These are phyloP conservation scores for Cyberlindnera lachancei DNA, from an alignment of 805 yeast genomes.

Conservation along the genomic window DNA sequence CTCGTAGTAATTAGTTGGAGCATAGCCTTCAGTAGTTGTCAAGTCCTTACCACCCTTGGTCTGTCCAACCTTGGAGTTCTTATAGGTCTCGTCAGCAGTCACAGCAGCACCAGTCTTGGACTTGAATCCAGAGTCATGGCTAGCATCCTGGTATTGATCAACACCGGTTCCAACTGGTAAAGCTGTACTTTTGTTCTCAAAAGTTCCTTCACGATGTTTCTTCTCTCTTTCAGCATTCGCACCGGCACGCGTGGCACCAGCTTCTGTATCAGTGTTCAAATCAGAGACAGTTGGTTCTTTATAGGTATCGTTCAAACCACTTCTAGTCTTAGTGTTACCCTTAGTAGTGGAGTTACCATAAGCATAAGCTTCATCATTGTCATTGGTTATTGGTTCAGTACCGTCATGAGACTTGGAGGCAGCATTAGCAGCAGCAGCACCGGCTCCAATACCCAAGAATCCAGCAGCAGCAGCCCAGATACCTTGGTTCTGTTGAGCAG, in stretches of 20 bases:
- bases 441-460: constrained; percentile 9
- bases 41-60: constrained; percentile 10
- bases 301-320: too few species aligned
- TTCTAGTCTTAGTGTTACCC: neutral
- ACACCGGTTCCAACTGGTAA: constrained; percentile 13
- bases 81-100: constrained; percentile 15
- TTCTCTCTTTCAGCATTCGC: constrained; percentile 6
- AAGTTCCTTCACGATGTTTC: constrained; percentile 1
- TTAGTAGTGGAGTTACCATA: neutral
- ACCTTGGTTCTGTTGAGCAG: constrained; percentile 4
- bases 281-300: constrained; percentile 1
- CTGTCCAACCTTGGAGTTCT: constrained; percentile 3
- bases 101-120: constrained; percentile 12
- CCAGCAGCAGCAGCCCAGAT: constrained; percentile 9
- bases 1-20: constrained; percentile 15
- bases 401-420: neutral
- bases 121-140: constrained; percentile 1
- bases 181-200: constrained; percentile 20
- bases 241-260: constrained; percentile 15
- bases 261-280: constrained; percentile 7
- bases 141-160: constrained; percentile 4
- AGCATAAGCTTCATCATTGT: neutral
- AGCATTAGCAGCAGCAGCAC: constrained; percentile 7
- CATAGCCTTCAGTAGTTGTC: constrained; percentile 15
- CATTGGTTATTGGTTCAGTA: constrained; percentile 1